A percentile compares a stretch with the other conserved stretches of the same genome.
These are phyloP conservation scores for Apiotrichum domesticum DNA, from an alignment of 1,284 basidiomycete species.

Conservation along the genomic window DNA sequence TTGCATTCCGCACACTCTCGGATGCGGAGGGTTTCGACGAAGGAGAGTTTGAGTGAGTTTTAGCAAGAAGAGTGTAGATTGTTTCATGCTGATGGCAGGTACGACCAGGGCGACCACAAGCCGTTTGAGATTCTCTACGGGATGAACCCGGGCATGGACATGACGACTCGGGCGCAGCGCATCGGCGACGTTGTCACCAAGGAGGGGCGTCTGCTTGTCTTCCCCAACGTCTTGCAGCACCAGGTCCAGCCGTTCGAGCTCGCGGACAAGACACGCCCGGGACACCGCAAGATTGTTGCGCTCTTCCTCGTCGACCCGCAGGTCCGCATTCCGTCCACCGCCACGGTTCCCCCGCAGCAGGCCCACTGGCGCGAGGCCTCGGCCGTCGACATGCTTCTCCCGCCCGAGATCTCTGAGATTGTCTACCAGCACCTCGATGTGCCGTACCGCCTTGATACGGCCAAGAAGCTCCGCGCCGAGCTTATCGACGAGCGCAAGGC, in stretches of 20 bases:
- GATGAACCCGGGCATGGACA: neutral
- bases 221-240: conserved; percentile 7
- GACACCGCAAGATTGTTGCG: conserved; percentile 19
- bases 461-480: conserved; percentile 9
- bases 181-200: conserved; percentile 3
- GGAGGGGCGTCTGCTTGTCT: conserved; percentile 2
- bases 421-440: conserved; percentile 7
- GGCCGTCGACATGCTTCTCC: neutral
- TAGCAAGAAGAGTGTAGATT: too few relatives aligned
- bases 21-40: neutral
- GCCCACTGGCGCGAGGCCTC: conserved; percentile 1
- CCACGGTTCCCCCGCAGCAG: conserved; percentile 17
- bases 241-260: neutral
- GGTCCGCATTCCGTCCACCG: conserved; percentile 6
- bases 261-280: conserved; percentile 3
- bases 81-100: neutral
- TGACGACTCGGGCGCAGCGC: neutral
- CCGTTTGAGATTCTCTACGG: conserved; percentile 6
- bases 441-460: conserved; percentile 7
- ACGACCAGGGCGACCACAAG: conserved; percentile 9
- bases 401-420: conserved; percentile 7
- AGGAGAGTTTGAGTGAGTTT: neutral
- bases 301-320: conserved; percentile 17
- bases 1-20: neutral
- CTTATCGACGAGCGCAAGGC: conserved; percentile 15